A percentile compares a stretch with the other conserved stretches of the same genome.
These are phyloP conservation scores for Thelephora ganbajun DNA, from an alignment of 768 basidiomycete species.

Conservation along the genomic window DNA sequence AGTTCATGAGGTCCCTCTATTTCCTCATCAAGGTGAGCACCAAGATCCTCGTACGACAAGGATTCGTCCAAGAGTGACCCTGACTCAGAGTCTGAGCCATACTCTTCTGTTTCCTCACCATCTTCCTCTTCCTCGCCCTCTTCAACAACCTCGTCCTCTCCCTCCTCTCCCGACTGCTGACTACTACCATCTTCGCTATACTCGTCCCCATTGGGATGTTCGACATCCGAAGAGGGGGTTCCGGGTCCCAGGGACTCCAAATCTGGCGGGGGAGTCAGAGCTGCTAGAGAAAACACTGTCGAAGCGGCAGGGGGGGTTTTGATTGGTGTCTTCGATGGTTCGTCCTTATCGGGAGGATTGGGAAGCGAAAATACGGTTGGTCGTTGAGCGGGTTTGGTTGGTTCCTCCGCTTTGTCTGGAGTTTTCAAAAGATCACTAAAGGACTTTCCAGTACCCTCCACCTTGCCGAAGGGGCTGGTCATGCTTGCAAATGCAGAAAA, in stretches of 20 bases:
- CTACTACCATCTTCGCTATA: conserved; percentile 8
- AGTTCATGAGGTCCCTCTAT: conserved; percentile 12
- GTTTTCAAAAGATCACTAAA: conserved; percentile 49
- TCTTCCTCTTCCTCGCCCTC: conserved; percentile 16
- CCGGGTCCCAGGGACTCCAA: conserved; percentile 1
- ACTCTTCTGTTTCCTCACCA: conserved; percentile 16
- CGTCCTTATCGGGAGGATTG: neutral
- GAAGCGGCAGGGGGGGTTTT: neutral
- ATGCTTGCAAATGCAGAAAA: conserved; percentile 40
- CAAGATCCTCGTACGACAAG: conserved; percentile 10
- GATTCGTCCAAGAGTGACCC: conserved; percentile 12
- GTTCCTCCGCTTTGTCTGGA: conserved; percentile 14
- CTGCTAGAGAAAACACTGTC: neutral
- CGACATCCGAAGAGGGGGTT: no score
- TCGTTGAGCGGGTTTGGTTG: conserved; percentile 7
- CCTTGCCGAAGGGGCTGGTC: conserved; percentile 27
- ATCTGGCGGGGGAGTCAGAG: neutral
- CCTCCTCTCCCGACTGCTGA: conserved; percentile 4
- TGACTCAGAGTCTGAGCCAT: conserved; percentile 17
- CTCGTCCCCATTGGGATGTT: conserved; percentile 3
- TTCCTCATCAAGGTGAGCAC: conserved; percentile 14
- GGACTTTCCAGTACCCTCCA: conserved; percentile 29
- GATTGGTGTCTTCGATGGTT: neutral
- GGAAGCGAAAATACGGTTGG: conserved; percentile 1
- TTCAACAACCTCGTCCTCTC: conserved; percentile 10